Conservation (phyloP, 129 eudicot species). For the Centaurea solstitialis region DNA sequence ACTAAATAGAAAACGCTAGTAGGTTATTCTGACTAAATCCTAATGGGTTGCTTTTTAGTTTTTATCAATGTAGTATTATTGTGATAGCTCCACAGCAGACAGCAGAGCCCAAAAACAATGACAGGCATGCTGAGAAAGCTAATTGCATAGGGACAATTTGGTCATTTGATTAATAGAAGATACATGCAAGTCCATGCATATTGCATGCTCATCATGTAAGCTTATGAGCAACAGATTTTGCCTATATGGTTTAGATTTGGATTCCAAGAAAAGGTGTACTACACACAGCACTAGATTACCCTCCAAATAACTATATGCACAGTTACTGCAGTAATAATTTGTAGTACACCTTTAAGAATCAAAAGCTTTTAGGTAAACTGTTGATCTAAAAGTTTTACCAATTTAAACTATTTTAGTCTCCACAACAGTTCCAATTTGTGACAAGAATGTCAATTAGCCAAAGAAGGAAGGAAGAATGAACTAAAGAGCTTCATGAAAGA, state of each 20-base stretch:
- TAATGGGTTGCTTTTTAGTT: not conserved
- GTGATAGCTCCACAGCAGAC: not conserved
- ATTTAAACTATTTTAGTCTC: not conserved
- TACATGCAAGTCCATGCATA: conserved; percentile 46
- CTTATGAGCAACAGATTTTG: conserved; percentile 14
- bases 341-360: not conserved
- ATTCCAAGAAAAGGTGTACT: conserved; percentile 13
- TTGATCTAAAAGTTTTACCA: not conserved
- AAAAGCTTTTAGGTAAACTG: not conserved
- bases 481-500: conserved; percentile 4
- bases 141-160: conserved; percentile 14
- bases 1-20: conserved; percentile 2
- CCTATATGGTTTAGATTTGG: conserved; percentile 10
- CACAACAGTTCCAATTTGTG: not conserved
- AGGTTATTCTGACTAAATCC: not conserved
- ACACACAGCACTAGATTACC: not conserved
- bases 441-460: not conserved
- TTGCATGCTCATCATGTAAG: conserved; percentile 27
- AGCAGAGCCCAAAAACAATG: not conserved
- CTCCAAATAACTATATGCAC: not conserved
- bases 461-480: not conserved
- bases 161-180: conserved; percentile 24
- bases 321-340: not conserved
- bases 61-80: not conserved
- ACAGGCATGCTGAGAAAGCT: not conserved